These are phyloP conservation scores for Podospora australis DNA, from an alignment of 495 filamentous ascomycete genomes.

Conservation along the genomic window DNA sequence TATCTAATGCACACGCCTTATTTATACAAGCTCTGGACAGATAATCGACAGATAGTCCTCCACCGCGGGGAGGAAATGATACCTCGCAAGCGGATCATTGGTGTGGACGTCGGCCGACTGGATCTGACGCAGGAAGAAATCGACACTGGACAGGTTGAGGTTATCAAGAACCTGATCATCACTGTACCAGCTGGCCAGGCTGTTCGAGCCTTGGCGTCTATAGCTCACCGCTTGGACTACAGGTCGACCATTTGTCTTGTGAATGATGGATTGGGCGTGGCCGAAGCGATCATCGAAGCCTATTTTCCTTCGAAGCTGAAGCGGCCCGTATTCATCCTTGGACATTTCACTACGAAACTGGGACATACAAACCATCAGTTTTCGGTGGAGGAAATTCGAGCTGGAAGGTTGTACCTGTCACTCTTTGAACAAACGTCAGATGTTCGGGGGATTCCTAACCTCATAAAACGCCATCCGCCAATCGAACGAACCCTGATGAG, in stretches of 20 bases:
- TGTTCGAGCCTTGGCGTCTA: slow-evolving; percentile 45
- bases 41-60: slow-evolving; percentile 19
- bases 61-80: slow-evolving; percentile 7
- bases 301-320: slow-evolving; percentile 58
- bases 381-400: slow-evolving; percentile 54
- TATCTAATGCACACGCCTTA: slow-evolving; percentile 22
- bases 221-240: slow-evolving; percentile 60
- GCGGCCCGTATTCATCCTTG: slow-evolving; percentile 71
- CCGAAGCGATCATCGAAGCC: slow-evolving; percentile 62
- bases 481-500: slow-evolving; percentile 18
- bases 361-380: slow-evolving; percentile 40
- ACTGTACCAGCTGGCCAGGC: slow-evolving; percentile 55
- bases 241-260: slow-evolving; percentile 73
- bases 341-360: slow-evolving; percentile 62
- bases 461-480: slow-evolving; percentile 16
- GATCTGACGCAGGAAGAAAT: too few species aligned
- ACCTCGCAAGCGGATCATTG: slow-evolving; percentile 12
- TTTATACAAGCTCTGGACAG: slow-evolving; percentile 19
- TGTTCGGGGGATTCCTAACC: neutral
- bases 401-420: slow-evolving; percentile 23
- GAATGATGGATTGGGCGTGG: slow-evolving; percentile 74
- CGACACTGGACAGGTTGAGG: too few species aligned
- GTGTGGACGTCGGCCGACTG: slow-evolving; percentile 11
- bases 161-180: slow-evolving; percentile 69
- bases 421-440: slow-evolving; percentile 4